Percentiles rank a stretch among this genome's conserved stretches.
Evolutionary conservation across 2,329 filamentous ascomycete species (phyloP).

Genomic region (Conoideocrella luteorostrata): DNA sequence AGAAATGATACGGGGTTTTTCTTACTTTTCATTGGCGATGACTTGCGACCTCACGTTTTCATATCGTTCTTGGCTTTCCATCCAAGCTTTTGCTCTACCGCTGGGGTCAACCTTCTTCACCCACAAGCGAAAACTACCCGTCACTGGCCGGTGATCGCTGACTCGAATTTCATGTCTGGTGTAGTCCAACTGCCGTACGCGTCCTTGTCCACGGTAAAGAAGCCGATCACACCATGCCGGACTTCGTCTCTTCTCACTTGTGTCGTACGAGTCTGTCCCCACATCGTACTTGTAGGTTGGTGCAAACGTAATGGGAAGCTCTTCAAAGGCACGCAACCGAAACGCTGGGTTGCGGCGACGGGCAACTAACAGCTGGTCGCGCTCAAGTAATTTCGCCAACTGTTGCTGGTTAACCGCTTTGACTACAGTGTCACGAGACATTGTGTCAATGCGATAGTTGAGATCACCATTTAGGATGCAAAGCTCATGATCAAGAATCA

Average conservation of each 20-base stretch:
- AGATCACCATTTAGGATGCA: constrained; percentile 93
- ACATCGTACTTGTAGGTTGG: constrained; percentile 99
- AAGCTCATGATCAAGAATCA: constrained; percentile 97
- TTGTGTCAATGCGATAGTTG: constrained; percentile 97
- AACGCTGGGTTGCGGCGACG: constrained; percentile 86
- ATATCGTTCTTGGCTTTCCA: constrained; percentile 68
- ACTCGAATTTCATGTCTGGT: constrained; percentile 80
- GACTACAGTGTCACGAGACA: constrained; percentile 89
- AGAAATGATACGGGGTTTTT: not conserved
- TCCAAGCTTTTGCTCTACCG: constrained; percentile 60
- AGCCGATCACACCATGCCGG: constrained; percentile 96
- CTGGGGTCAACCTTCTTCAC: constrained; percentile 74
- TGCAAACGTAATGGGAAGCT: constrained; percentile 82
- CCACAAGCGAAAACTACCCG: constrained; percentile 72
- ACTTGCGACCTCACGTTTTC: constrained; percentile 64
- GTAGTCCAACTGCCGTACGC: constrained; percentile 85
- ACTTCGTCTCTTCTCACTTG: constrained; percentile 86
- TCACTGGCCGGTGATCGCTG: constrained; percentile 91
- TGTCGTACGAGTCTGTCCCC: constrained; percentile 88
- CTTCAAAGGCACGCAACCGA: constrained; percentile 81
- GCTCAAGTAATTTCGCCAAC: constrained; percentile 77
- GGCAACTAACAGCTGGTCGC: constrained; percentile 87
- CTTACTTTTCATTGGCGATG: constrained; percentile 71
- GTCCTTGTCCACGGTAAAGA: constrained; percentile 74
- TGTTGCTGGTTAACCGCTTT: constrained; percentile 77